Percentiles rank a stretch among this genome's conserved stretches.
phyloP scores from a whole-genome alignment of 2,329 filamentous ascomycete species.

The Talaromyces pinophilus region DNA sequence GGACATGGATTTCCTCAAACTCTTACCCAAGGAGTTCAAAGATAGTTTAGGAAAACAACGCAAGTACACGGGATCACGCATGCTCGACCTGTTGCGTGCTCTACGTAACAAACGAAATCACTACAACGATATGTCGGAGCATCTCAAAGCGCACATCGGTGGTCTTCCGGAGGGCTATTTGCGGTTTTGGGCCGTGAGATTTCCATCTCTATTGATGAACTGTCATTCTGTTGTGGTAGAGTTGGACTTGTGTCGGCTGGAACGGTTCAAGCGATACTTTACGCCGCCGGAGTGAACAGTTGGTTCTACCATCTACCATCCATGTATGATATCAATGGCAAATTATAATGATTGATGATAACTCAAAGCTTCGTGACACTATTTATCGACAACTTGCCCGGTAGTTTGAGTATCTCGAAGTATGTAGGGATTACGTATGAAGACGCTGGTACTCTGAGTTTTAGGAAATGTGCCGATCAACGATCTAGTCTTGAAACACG shows the following conservation, averaged over 20 bases:
- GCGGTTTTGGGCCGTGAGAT: slow-evolving; percentile 76
- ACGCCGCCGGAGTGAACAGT: slow-evolving; percentile 34
- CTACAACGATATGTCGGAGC: slow-evolving; percentile 91
- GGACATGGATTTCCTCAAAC: slow-evolving; percentile 73
- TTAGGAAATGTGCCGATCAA: background rate
- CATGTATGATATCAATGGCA: background rate
- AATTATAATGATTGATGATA: background rate
- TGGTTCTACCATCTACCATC: background rate
- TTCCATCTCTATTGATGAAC: slow-evolving; percentile 74
- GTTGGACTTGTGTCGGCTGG: slow-evolving; percentile 55
- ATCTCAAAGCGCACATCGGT: slow-evolving; percentile 72
- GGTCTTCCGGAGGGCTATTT: slow-evolving; percentile 77
- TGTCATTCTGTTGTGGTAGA: slow-evolving; percentile 76
- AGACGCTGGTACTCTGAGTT: background rate
- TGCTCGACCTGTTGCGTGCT: slow-evolving; percentile 85
- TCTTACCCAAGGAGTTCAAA: slow-evolving; percentile 77
- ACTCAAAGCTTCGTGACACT: background rate
- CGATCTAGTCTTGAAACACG: no score
- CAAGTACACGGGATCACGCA: slow-evolving; percentile 82
- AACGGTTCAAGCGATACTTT: slow-evolving; percentile 48
- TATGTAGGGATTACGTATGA: background rate
- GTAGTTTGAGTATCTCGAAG: background rate
- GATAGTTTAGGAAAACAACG: slow-evolving; percentile 90
- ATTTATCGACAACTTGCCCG: background rate
- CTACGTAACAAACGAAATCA: slow-evolving; percentile 96